Evolutionary conservation across 164 flowering plant species (phyloP).

Genomic region (Macadamia integrifolia): DNA sequence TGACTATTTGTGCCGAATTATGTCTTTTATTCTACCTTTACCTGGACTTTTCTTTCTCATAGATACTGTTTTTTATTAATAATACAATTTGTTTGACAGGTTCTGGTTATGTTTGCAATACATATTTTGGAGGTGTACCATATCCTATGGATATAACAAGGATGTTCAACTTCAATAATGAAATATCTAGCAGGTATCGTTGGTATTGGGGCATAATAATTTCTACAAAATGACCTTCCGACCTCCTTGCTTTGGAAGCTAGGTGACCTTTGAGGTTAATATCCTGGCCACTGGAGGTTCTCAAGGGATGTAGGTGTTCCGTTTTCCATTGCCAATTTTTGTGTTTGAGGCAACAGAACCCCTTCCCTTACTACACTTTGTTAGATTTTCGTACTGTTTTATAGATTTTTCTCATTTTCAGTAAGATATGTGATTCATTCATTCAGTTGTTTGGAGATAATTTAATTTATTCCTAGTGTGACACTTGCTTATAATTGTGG

Average conservation of each 20-base stretch:
- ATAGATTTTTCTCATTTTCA: too few species aligned
- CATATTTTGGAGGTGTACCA: slow-evolving; percentile 54
- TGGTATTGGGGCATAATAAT: not conserved
- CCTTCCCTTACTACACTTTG: too few species aligned
- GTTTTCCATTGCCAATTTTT: too few species aligned
- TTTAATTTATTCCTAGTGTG: too few species aligned
- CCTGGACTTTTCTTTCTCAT: not conserved
- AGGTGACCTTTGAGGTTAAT: not conserved
- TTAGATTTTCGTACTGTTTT: too few species aligned
- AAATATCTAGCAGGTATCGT: slow-evolving; percentile 64
- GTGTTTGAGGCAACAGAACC: too few species aligned
- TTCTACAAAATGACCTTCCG: not conserved
- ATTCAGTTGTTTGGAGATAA: too few species aligned
- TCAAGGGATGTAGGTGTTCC: too few species aligned
- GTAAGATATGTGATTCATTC: too few species aligned
- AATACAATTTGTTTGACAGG: slow-evolving; percentile 37
- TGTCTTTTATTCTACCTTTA: not conserved
- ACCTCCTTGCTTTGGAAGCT: not conserved
- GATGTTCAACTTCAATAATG: slow-evolving; percentile 66
- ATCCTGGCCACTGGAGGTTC: too few species aligned
- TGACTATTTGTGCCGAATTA: not conserved
- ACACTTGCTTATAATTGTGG: too few species aligned
- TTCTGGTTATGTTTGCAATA: slow-evolving; percentile 56
- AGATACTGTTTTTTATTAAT: not conserved
- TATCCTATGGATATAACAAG: slow-evolving; percentile 65